A percentile compares a stretch with the other conserved stretches of the same genome.
phyloP scores from a whole-genome alignment of 1,139 yeast genomes.

The Nadsonia commutata region DNA sequence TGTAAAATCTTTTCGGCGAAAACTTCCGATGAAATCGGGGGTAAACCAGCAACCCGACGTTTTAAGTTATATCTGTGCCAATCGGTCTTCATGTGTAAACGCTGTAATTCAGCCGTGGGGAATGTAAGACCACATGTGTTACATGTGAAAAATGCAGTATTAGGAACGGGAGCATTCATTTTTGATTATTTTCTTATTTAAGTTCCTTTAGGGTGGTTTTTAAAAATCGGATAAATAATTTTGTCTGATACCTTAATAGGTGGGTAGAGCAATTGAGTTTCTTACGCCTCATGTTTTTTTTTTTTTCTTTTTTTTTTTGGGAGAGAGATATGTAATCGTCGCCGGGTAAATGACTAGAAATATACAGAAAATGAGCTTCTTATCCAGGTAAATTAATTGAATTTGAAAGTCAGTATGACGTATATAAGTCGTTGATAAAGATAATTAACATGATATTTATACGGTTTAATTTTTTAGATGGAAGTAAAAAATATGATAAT shows the following conservation, averaged over 20 bases:
- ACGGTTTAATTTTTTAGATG: too few species aligned
- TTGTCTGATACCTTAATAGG: too few species aligned
- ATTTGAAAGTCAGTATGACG: too few species aligned
- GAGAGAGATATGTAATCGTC: slow-evolving; percentile 7
- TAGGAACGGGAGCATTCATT: background rate
- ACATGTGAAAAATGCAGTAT: slow-evolving; percentile 40
- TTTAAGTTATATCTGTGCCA: slow-evolving; percentile 93
- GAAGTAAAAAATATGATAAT: background rate
- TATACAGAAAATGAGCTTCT: background rate
- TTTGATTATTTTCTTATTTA: too few species aligned
- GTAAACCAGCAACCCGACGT: slow-evolving; percentile 74
- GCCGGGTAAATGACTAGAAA: background rate
- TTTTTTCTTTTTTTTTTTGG: background rate
- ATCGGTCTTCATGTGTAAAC: slow-evolving; percentile 88
- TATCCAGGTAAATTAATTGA: too few species aligned
- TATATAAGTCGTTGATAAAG: too few species aligned
- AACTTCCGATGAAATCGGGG: slow-evolving; percentile 64
- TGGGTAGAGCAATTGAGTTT: background rate
- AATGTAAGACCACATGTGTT: slow-evolving; percentile 77
- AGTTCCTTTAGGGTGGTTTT: too few species aligned
- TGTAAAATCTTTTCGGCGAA: slow-evolving; percentile 62
- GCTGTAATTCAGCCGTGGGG: slow-evolving; percentile 62
- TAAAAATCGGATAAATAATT: too few species aligned
- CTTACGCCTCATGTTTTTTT: background rate
- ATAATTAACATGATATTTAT: too few species aligned